phyloP scores from a whole-genome alignment of 352 stramenopile genomes.

The Globisporangium sylvaticum region DNA sequence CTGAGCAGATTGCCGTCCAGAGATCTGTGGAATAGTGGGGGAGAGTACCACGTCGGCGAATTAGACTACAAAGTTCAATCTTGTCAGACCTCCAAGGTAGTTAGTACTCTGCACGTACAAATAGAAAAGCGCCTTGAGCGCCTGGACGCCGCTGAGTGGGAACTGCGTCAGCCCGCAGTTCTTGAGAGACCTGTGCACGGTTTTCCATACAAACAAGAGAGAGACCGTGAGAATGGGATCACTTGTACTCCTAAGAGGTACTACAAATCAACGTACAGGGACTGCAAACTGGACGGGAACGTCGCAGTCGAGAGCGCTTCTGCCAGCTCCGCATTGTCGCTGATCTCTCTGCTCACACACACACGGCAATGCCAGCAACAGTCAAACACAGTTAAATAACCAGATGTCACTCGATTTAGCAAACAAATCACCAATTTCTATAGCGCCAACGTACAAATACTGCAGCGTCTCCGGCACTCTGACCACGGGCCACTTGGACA shows the following conservation, averaged over 20 bases:
- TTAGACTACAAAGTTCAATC: neutral
- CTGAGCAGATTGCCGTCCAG: neutral
- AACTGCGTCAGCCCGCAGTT: constrained; percentile 3
- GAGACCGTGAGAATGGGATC: neutral
- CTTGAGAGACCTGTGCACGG: neutral
- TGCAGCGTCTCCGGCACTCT: neutral
- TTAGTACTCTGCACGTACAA: neutral
- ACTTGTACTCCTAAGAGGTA: neutral
- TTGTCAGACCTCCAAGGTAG: neutral
- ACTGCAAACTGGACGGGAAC: constrained; percentile 1
- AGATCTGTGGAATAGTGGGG: neutral
- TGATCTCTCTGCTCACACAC: neutral
- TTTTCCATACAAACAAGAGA: neutral
- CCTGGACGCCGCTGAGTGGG: neutral
- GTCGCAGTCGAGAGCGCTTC: neutral
- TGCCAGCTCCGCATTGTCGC: neutral
- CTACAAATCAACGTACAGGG: neutral
- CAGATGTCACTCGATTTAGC: neutral
- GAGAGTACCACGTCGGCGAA: neutral
- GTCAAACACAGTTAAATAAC: neutral
- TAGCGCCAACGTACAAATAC: neutral
- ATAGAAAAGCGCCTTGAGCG: neutral
- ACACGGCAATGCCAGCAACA: neutral
- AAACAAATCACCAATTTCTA: neutral
- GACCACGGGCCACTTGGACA: neutral